Evolutionary conservation across 257 asterid species (phyloP).

Genomic region (Ilex asprella): DNA sequence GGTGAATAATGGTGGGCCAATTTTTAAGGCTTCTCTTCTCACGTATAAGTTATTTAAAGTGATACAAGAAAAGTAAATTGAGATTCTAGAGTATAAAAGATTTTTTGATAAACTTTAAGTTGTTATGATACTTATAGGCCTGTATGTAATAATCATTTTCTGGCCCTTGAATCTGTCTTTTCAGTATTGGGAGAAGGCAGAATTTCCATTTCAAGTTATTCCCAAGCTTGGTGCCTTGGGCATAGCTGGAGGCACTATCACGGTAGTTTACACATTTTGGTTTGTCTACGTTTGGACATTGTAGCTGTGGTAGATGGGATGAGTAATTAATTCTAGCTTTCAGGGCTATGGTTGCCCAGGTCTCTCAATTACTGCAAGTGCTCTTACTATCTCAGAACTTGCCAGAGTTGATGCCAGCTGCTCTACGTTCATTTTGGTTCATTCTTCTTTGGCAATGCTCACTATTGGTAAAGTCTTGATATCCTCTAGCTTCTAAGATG

Average conservation of each 20-base stretch:
- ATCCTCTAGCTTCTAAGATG: not conserved
- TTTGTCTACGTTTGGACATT: not conserved
- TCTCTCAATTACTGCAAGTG: conserved; percentile 75
- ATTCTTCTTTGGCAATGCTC: conserved; percentile 85
- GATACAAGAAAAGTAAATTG: not conserved
- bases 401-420: conserved; percentile 99
- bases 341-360: conserved; percentile 97
- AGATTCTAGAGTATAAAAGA: not conserved
- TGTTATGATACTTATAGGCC: not conserved
- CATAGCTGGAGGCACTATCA: conserved; percentile 79
- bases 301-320: conserved; percentile 1
- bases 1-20: not conserved
- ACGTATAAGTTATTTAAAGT: not conserved
- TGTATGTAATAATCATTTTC: not conserved
- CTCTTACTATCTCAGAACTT: conserved; percentile 66
- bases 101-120: not conserved
- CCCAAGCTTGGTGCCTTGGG: conserved; percentile 76
- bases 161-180: conserved; percentile 10
- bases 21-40: not conserved
- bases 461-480: conserved; percentile 57
- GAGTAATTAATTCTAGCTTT: conserved; percentile 16
- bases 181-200: conserved; percentile 98
- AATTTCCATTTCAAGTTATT: conserved; percentile 89
- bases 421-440: conserved; percentile 84
- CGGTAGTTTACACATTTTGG: conserved; percentile 34